Percentiles rank a stretch among this genome's conserved stretches.
These are phyloP conservation scores for Hymenoscyphus repandus DNA, from an alignment of 2,329 filamentous ascomycete genomes.

Conservation along the genomic window DNA sequence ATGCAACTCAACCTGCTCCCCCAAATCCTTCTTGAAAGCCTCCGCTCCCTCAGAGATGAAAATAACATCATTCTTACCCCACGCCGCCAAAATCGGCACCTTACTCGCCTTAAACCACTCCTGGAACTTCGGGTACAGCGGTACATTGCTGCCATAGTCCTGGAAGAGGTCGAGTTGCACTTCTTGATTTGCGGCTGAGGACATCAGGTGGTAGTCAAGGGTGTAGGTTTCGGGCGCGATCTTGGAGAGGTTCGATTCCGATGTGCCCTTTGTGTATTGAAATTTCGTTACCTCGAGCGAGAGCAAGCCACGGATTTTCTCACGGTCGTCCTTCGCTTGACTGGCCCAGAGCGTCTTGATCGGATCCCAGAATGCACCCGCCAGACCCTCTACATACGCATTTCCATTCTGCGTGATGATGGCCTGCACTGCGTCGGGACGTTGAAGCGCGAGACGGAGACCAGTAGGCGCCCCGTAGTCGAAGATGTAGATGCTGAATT, in stretches of 20 bases:
- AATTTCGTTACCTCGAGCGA: conserved; percentile 20
- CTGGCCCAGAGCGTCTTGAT: conserved; percentile 18
- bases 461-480: conserved; percentile 57
- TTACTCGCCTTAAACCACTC: conserved; percentile 45
- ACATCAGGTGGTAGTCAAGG: conserved; percentile 48
- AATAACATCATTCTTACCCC: conserved; percentile 52
- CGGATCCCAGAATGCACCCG: conserved; percentile 24
- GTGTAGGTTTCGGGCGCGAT: conserved; percentile 27
- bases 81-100: conserved; percentile 50
- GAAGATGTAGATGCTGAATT: conserved; percentile 54
- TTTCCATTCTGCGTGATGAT: conserved; percentile 58
- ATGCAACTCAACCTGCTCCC: conserved; percentile 42
- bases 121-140: conserved; percentile 50
- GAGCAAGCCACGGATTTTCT: conserved; percentile 11
- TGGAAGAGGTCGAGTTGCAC: conserved; percentile 52
- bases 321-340: conserved; percentile 9
- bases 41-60: conserved; percentile 48
- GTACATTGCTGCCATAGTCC: conserved; percentile 51
- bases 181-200: conserved; percentile 44
- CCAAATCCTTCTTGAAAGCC: conserved; percentile 46
- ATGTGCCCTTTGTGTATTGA: conserved; percentile 22
- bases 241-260: neutral
- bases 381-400: conserved; percentile 51
- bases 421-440: conserved; percentile 42
- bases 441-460: conserved; percentile 46